Base-by-base conservation (phyloP, 1,284 basidiomycete genomes). In the Xerocomus amazonicus region DNA sequence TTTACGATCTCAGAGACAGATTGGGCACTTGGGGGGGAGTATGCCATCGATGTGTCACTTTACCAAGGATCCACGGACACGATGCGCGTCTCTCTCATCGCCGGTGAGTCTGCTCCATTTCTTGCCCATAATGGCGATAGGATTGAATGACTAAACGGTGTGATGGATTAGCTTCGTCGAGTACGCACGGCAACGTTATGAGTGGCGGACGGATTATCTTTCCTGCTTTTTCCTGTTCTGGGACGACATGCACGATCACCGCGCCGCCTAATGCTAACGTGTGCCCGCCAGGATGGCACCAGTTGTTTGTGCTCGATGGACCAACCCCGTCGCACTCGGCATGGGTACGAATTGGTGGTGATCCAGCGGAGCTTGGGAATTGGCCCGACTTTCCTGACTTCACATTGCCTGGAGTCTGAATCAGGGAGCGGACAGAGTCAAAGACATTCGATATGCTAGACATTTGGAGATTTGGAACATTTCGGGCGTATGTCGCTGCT, bases 261-360 rank as follows among this genome's bases (percentile, higher is more conserved):
- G 84, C 83, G 0, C 88, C 87, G 4, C 85, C 85, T 0, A 81
- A 83, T 53, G 67, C 76, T 14, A 69, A 72, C 53, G 71, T 90
- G 23, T 81, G 81, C n/a, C 87, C 87, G 9, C 85, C 87, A 1
- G 85, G 84, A n/a, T 89, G 86, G 87, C 76, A 79, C 54, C 80
- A 83, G 60, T 61, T 88, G 13, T 88, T 85, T 63, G 71, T 89
- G 41, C 71, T 89, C 29, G 86, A 88, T 49, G 86, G 85, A 0
- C 80, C 84, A 13, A 89, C 85, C 3, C 86, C 86, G 6, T 87
- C 85, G 16, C 75, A 80, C 56, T 82, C 83, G 12, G 66, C 74
- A 12, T 89, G 84, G 82, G 78, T 89, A 12, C 79, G 86, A n/a
- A 85, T 89, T 52, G 86, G 85, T 23, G 86, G 86, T 2, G 85